These are phyloP conservation scores for Cymbidium sinense DNA, from an alignment of 106 monocot species.

Conservation along the genomic window DNA sequence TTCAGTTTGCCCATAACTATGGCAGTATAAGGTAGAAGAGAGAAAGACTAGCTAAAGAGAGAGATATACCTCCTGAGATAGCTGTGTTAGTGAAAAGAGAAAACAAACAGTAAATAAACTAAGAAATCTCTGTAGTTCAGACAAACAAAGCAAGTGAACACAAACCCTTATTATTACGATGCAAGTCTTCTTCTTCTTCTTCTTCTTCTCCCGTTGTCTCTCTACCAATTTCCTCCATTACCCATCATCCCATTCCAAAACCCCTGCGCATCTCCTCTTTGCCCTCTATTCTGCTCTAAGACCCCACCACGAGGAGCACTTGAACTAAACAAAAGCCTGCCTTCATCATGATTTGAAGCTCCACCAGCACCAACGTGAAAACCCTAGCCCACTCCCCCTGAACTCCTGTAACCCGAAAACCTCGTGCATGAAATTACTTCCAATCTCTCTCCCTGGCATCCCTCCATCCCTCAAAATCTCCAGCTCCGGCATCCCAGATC, in stretches of 20 bases:
- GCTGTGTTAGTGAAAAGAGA: not conserved
- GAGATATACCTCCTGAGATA: not conserved
- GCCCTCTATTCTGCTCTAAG: constrained; percentile 31
- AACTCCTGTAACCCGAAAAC: constrained; percentile 53
- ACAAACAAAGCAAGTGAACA: not conserved
- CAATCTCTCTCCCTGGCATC: constrained; percentile 10
- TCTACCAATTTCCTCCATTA: constrained; percentile 27
- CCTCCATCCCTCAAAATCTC: constrained; percentile 52
- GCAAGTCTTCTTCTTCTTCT: not conserved
- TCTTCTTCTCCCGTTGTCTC: not conserved
- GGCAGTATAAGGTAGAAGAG: no score
- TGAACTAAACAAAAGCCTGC: constrained; percentile 22
- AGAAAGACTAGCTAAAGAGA: no score
- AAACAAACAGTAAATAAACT: not conserved
- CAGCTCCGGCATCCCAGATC: constrained; percentile 17
- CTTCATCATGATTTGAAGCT: constrained; percentile 23
- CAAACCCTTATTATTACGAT: not conserved
- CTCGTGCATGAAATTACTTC: constrained; percentile 25
- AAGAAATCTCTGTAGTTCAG: not conserved
- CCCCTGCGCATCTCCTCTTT: constrained; percentile 33
- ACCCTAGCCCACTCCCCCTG: constrained; percentile 30
- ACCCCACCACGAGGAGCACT: constrained; percentile 7
- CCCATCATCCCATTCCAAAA: constrained; percentile 67
- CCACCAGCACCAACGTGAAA: constrained; percentile 28
- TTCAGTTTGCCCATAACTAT: constrained; percentile 15